Evolutionary conservation across 2,329 filamentous ascomycete species (phyloP).

Genomic region (Penicillium sclerotiorum): DNA sequence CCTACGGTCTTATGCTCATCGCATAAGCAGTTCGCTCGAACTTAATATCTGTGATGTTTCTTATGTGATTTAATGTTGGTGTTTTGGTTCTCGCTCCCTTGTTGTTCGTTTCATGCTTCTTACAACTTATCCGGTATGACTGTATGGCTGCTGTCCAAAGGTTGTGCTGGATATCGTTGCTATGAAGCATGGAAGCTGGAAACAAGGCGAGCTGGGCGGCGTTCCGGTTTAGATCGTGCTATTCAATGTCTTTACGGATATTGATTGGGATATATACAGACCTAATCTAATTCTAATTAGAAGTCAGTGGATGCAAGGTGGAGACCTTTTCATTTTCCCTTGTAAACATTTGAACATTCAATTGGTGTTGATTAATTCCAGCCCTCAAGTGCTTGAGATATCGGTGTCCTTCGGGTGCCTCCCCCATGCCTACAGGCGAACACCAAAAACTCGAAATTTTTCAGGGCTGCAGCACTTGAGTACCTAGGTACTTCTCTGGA

Average conservation of each 20-base stretch:
- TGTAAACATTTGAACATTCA: neutral
- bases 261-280: conserved; percentile 10
- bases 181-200: neutral
- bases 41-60: conserved; percentile 6
- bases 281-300: conserved; percentile 22
- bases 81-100: conserved; percentile 9
- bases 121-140: neutral
- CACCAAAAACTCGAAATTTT: no score
- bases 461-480: no score
- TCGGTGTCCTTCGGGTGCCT: no score
- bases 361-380: no score
- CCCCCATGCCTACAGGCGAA: no score
- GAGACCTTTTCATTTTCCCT: no score
- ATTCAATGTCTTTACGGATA: conserved; percentile 3
- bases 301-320: conserved; percentile 9
- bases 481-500: no score
- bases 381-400: no score
- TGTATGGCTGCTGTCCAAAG: conserved; percentile 13
- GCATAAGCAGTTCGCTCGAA: conserved; percentile 22
- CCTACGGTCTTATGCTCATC: conserved; percentile 28
- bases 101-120: neutral
- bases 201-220: conserved; percentile 9
- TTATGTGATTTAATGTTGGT: conserved; percentile 11
- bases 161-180: neutral
- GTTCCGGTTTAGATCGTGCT: conserved; percentile 15